Base-by-base conservation (phyloP, 1,139 yeast species). In the Suhomyces choctaworum region DNA sequence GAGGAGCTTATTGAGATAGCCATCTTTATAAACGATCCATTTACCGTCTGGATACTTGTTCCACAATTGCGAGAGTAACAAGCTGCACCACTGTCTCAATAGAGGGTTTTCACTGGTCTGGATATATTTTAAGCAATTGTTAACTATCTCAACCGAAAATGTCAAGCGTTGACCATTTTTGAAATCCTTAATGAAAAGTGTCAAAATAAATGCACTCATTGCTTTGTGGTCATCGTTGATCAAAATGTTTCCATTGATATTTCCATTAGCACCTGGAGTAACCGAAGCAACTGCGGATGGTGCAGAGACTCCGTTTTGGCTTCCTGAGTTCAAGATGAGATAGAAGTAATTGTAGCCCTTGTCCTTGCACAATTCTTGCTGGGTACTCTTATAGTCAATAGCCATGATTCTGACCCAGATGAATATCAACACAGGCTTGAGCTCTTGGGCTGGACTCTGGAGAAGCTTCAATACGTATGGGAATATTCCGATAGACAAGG, bases 381-480 rank as follows among this genome's bases (percentile, higher is more conserved):
- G 98, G 2, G 96, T 89, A 50, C 86, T 84, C 44, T 79, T 77
- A 54, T 84, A 83, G 58, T 92, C 97, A 15, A 92, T 95, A 3
- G 97, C 94, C 95, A 92, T 87, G 16, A 92, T 88, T 47, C 98
- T 71, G 0, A 97, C 96, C 99, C 99, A 92, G 39, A 92, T 92
- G 51, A 90, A 94, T 1, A 94, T 92, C 40, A 92, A 64, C 3
- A 92, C 96, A 0, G 98, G 97, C 52, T 89, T 89, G 42, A 94
- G 68, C 52, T 94, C 98, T 25, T 88, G 95, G 0, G 97, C 96
- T 0, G 98, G 97, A 41, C 95, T 84, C 56, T 92, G 98, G 23
- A 92, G 64, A 22, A 94, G 69, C 51, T 90, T 88, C 41, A 92
- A 68, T 17, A 94, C 96, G 55, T 94, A 94, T 0, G 98, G 97